Evolutionary conservation across 352 stramenopile species (phyloP).

Genomic region (Peronospora tabacina): DNA sequence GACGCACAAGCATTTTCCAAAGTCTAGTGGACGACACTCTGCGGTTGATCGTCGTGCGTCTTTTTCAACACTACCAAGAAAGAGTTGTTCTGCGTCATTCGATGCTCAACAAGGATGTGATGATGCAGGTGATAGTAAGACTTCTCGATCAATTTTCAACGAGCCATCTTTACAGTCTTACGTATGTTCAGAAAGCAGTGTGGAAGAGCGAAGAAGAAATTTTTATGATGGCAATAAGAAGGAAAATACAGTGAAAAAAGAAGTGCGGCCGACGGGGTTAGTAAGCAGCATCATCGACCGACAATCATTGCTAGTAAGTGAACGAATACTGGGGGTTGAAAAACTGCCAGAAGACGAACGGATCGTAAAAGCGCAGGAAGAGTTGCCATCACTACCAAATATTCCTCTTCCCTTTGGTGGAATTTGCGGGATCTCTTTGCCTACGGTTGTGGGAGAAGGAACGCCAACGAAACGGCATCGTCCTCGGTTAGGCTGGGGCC

Average conservation of each 20-base stretch:
- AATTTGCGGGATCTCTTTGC: constrained; percentile 11
- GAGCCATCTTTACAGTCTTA: constrained; percentile 13
- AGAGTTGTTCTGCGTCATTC: constrained; percentile 9
- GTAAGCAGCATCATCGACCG: constrained; percentile 21
- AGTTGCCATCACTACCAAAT: constrained; percentile 52
- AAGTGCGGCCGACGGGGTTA: constrained; percentile 21
- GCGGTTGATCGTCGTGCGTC: constrained; percentile 46
- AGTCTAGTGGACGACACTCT: constrained; percentile 18
- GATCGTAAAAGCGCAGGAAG: constrained; percentile 27
- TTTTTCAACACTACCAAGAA: constrained; percentile 24
- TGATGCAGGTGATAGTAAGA: constrained; percentile 17
- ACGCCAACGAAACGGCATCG: constrained; percentile 51
- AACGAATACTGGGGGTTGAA: constrained; percentile 17
- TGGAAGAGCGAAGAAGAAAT: constrained; percentile 14
- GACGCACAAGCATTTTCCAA: constrained; percentile 17
- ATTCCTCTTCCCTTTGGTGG: constrained; percentile 43
- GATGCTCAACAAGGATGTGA: constrained; percentile 5
- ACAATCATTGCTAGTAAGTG: constrained; percentile 5
- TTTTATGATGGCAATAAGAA: constrained; percentile 19
- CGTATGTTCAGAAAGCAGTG: constrained; percentile 3
- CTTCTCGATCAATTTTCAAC: constrained; percentile 3
- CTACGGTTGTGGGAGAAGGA: constrained; percentile 18
- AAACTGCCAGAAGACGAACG: constrained; percentile 6
- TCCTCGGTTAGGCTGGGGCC: constrained; percentile 70
- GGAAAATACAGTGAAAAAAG: constrained; percentile 19